Conservation (phyloP, 176 grass and related monocot species). For the Carex littledalei region DNA sequence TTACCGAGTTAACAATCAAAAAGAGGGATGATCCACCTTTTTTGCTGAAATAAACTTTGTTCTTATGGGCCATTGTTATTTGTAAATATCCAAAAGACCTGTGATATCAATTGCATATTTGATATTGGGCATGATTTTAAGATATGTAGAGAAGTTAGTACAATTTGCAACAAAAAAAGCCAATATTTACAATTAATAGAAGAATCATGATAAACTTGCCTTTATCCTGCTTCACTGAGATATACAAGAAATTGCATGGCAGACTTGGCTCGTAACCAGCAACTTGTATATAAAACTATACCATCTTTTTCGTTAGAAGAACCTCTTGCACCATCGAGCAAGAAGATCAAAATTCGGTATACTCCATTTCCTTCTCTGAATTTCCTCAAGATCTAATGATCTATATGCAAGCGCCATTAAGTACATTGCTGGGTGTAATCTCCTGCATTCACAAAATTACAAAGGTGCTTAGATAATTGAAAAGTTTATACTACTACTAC, state of each 20-base stretch:
- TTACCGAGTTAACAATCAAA: not conserved
- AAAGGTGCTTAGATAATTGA: not conserved
- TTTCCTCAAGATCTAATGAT: slow-evolving; percentile 86
- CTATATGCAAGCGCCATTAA: slow-evolving; percentile 77
- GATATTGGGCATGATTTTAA: not conserved
- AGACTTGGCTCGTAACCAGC: not conserved
- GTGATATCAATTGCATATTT: not conserved
- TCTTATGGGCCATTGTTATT: not conserved
- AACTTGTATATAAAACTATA: not conserved
- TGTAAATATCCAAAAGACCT: not conserved
- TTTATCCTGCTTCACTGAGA: not conserved
- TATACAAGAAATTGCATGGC: not conserved
- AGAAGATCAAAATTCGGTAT: slow-evolving; percentile 49
- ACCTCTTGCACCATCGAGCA: slow-evolving; percentile 32
- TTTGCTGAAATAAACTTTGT: not conserved
- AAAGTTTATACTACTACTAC: not conserved
- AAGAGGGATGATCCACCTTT: not conserved
- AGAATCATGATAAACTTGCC: not conserved
- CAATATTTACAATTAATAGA: not conserved
- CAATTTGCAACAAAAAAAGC: not conserved
- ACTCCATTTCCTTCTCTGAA: slow-evolving; percentile 52
- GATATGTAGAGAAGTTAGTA: not conserved
- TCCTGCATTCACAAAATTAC: slow-evolving; percentile 47
- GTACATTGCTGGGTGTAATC: slow-evolving; percentile 92
- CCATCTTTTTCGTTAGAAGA: slow-evolving; percentile 19